These are phyloP conservation scores for Globisporangium spiculum DNA, from an alignment of 352 stramenopile genomes.

Conservation along the genomic window DNA sequence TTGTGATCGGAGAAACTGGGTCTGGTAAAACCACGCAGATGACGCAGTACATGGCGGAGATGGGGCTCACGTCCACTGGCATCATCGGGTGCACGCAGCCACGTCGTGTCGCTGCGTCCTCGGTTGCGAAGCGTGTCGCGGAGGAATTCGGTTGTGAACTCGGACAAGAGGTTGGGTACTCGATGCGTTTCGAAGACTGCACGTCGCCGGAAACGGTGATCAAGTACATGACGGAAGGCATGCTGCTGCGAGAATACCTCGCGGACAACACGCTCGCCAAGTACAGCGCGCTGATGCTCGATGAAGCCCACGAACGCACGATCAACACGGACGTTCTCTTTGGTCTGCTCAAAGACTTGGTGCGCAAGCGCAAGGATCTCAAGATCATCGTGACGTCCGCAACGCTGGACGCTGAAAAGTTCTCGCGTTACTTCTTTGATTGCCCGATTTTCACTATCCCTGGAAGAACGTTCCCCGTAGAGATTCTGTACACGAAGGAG, in stretches of 20 bases:
- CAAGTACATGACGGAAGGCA: constrained; percentile 99
- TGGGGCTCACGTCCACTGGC: constrained; percentile 94
- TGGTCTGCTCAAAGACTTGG: constrained; percentile 90
- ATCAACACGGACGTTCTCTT: constrained; percentile 99
- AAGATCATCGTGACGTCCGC: constrained; percentile 92
- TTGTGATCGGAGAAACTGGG: constrained; percentile 99
- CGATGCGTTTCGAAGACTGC: constrained; percentile 89
- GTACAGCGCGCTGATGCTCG: constrained; percentile 96
- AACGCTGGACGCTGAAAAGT: constrained; percentile 98
- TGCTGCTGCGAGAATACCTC: constrained; percentile 99
- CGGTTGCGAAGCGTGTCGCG: constrained; percentile 96
- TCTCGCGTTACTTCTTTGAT: constrained; percentile 97
- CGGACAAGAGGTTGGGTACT: constrained; percentile 92
- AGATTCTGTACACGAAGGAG: constrained; percentile 99
- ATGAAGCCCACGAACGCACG: constrained; percentile 98
- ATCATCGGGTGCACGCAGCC: constrained; percentile 99
- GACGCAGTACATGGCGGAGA: constrained; percentile 99
- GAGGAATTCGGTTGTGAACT: constrained; percentile 95
- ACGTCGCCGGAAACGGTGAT: constrained; percentile 94
- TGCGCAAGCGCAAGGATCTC: constrained; percentile 83
- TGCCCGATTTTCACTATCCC: constrained; percentile 99
- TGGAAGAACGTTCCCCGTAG: constrained; percentile 97
- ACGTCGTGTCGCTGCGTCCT: constrained; percentile 96
- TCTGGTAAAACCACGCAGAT: constrained; percentile 99
- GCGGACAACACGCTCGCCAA: constrained; percentile 94